Base-by-base conservation (phyloP, 805 yeast genomes). In the Geotrichum ghanense region DNA sequence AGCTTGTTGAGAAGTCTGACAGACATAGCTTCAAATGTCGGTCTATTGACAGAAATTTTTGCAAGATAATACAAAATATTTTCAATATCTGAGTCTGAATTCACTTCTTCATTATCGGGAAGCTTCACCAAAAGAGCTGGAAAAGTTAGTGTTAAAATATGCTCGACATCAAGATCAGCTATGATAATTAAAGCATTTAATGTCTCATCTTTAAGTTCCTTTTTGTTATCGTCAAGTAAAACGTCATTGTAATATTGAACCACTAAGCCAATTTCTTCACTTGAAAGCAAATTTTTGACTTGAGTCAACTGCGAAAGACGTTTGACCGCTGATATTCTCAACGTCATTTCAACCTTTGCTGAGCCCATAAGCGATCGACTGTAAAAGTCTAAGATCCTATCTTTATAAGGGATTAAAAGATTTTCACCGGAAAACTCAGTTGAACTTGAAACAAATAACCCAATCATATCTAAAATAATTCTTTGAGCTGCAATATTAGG, bases 361-460 rank as follows among this genome's bases (percentile, higher is more conserved):
- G 84, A 72, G 0, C 82, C 73, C 58, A 81, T 75, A 43, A 89
- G 68, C 3, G 85, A 72, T 56, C 76, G 80, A n/a, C 88, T 78
- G 53, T 86, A 61, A 40, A 81, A 66, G 46, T 79, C 75, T 24
- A 88, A 63, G 14, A 89, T 66, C 35, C 78, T 78, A 55, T 88
- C 95, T 51, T 83, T 79, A 59, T 66, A 74, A 5, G 59, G 53
- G 14, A 62, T 53, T 45, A 84, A 60, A 6, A 69, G 62, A 50
- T 71, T 73, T 3, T 53, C 51, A 7, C 57, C 46, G 3, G 47
- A 48, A 43, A 42, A 44, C 14, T 57, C 56, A 9, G 63, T 57
- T 47, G 76, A 75, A 0, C 82, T 66, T 37, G 67, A 72, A 17
- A 78, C 60, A 50, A 86, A 71, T 49, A 74, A 74, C 0, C 84